phyloP scores from a whole-genome alignment of 139 green algal genomes.

The Chlorella sp. region DNA sequence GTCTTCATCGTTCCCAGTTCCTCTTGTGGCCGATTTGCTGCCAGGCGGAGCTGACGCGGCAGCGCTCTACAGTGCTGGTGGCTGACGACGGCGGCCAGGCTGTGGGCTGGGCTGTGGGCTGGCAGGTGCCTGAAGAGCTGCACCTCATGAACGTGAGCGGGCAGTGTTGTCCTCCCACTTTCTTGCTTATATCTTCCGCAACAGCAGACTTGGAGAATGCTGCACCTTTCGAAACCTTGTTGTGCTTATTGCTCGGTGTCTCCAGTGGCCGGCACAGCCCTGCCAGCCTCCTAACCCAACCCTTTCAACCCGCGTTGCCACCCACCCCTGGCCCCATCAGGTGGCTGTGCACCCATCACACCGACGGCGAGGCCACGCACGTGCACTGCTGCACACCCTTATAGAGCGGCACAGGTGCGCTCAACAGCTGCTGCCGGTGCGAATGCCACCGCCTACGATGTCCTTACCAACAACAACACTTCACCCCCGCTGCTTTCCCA shows the following conservation, averaged over 20 bases:
- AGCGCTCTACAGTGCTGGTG: slow-evolving; percentile 23
- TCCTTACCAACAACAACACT: too few relatives aligned
- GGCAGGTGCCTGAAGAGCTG: slow-evolving; percentile 15
- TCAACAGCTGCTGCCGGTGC: neutral
- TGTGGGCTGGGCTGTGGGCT: slow-evolving; percentile 27
- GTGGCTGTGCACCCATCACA: slow-evolving; percentile 14
- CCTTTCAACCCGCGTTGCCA: too few relatives aligned
- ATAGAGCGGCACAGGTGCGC: slow-evolving; percentile 5
- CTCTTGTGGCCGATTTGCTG: neutral
- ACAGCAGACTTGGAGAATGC: too few relatives aligned
- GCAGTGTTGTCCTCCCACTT: too few relatives aligned
- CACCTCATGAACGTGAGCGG: slow-evolving; percentile 15
- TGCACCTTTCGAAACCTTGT: too few relatives aligned
- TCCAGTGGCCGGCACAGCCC: too few relatives aligned
- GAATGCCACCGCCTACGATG: too few relatives aligned
- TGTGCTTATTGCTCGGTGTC: too few relatives aligned
- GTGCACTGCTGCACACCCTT: neutral
- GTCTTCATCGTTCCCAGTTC: too few relatives aligned
- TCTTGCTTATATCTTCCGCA: too few relatives aligned
- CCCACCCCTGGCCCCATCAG: too few relatives aligned
- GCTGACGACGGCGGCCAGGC: neutral
- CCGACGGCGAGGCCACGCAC: slow-evolving; percentile 9
- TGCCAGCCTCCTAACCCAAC: too few relatives aligned
- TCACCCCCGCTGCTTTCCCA: neutral
- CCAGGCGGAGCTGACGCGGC: slow-evolving; percentile 16